phyloP scores from a whole-genome alignment of 352 stramenopile genomes.

The Ophiocytium majus region DNA sequence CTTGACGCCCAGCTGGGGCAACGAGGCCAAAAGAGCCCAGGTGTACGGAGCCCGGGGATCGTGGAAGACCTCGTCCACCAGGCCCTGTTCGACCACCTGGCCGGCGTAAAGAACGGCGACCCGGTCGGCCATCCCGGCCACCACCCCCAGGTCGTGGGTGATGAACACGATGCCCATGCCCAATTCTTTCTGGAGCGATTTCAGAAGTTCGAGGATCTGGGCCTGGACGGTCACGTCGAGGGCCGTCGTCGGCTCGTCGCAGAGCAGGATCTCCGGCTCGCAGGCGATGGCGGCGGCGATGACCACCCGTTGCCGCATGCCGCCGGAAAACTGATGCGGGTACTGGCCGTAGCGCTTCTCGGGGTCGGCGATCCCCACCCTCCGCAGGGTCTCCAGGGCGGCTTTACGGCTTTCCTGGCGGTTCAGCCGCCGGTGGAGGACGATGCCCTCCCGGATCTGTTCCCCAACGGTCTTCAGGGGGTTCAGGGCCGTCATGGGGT shows the following conservation, averaged over 20 bases:
- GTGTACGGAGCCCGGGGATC: not conserved
- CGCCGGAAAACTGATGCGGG: not conserved
- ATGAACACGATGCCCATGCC: constrained; percentile 14
- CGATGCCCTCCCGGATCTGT: not conserved
- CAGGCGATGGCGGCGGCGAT: not conserved
- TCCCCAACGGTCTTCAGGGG: not conserved
- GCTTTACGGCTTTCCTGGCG: not conserved
- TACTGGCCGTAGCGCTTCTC: not conserved
- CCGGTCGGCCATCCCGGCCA: constrained; percentile 4
- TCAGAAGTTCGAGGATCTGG: not conserved
- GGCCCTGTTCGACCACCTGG: constrained; percentile 14
- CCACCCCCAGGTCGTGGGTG: not conserved
- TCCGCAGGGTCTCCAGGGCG: not conserved
- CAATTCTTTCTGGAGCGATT: not conserved
- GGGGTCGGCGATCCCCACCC: not conserved
- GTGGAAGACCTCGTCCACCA: not conserved
- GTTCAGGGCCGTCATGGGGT: not conserved
- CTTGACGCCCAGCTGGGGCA: not conserved
- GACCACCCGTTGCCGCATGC: not conserved
- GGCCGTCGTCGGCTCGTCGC: not conserved
- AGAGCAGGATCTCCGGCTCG: not conserved
- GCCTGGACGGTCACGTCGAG: constrained; percentile 1
- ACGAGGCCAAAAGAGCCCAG: not conserved
- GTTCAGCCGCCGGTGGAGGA: not conserved
- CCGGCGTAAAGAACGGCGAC: not conserved